Evolutionary conservation across 805 yeast genomes (phyloP), one percentile per base, ranked within the genome.

Genomic region (Saturnispora kantuleensis): DNA sequence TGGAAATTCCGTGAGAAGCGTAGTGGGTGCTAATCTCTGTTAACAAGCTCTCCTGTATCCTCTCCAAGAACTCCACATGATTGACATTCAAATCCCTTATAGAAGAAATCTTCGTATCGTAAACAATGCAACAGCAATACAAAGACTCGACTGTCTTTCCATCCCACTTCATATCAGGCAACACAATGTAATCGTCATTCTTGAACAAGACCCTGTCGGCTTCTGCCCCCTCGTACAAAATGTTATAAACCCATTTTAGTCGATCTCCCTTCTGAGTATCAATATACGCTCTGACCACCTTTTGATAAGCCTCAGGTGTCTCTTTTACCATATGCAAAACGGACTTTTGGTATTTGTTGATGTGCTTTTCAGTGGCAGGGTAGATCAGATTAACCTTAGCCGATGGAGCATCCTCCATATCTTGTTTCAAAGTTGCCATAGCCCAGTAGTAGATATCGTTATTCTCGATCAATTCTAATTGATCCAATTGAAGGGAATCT

Each of bases 111-210:
- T 84, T 88, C 1, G 65, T 68, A 44, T 90, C 68, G 49, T 74
- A 74, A 3, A 82, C 89, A 47, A 90, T 80, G 8, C 84, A 83
- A 42, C 85, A 80, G 52, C 90, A 64, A 58, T 93, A 88, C 45
- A 93, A 64, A 3, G 90, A 63, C 21, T 78, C 85, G 57, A 81
- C 52, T 28, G 77, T 77, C 41, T 70, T 65, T 3, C 84, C 79
- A 59, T 90, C 96, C 98, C 98, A 93, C 59, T 89, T 89, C 94
- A 90, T 85, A 62, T 90, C 97, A 0, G 97, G 97, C 35, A 89
- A 68, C 38, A 93, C 63, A 5, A 88, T 77, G 56, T 84, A 86
- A 16, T 75, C 74, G 29, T 77, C 74, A 50, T 86, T 82, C 41
- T 81, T 78, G 52, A 70, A 73, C 2, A 88, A 69, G n/a, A 90